A percentile compares a stretch with the other conserved stretches of the same genome.
Conservation (phyloP, 164 flowering plant genomes). For the Aristolochia contorta region DNA sequence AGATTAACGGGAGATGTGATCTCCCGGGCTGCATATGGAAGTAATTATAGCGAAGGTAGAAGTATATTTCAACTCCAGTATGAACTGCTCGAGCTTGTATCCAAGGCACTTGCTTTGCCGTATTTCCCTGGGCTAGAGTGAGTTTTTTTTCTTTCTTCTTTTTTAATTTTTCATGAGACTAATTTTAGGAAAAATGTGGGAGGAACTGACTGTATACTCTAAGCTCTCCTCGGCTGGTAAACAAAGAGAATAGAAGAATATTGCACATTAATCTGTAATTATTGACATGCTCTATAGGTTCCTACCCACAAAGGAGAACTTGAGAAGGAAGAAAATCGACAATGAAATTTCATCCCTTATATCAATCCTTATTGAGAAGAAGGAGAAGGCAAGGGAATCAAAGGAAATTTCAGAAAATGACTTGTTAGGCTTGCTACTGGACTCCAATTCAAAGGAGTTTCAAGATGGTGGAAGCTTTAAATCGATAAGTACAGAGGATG, state of each 20-base stretch:
- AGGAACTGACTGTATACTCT: too few species aligned
- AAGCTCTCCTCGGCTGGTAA: too few species aligned
- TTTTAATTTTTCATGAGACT: too few species aligned
- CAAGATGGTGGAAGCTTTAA: constrained; percentile 1
- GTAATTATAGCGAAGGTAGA: constrained; percentile 4
- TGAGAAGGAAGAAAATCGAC: constrained; percentile 2
- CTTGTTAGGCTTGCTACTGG: constrained; percentile 3
- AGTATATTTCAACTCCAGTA: constrained; percentile 4
- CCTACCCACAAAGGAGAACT: constrained; percentile 3
- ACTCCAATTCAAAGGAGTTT: background rate
- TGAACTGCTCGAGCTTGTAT: background rate
- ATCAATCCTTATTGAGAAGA: too few species aligned
- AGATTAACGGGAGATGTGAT: constrained; percentile 10
- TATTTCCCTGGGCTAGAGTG: background rate
- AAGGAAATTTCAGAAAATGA: background rate
- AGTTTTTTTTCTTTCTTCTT: background rate
- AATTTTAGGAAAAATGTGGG: too few species aligned
- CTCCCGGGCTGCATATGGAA: constrained; percentile 9
- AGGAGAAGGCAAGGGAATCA: background rate
- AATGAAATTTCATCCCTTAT: constrained; percentile 1
- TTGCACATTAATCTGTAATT: background rate
- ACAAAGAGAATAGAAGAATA: too few species aligned
- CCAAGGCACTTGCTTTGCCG: background rate
- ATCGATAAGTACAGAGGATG: constrained; percentile 7
- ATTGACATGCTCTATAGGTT: background rate